phyloP scores from a whole-genome alignment of 192 early-diverging fungal species.

The Backusella luteola region DNA sequence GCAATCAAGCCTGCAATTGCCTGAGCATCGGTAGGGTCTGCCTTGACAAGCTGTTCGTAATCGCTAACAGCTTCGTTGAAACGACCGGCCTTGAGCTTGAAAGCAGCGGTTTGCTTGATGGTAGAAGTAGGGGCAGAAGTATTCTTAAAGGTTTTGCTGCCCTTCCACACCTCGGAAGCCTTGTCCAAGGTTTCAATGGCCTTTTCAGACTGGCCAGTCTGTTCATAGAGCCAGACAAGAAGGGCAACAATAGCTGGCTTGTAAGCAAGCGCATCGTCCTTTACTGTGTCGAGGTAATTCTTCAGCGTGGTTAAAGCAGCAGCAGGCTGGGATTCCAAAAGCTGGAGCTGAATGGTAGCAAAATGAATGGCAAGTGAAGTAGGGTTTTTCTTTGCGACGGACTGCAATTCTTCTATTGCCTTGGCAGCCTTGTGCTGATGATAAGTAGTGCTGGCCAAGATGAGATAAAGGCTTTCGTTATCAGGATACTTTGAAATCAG shows the following conservation, averaged over 20 bases:
- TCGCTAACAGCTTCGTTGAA: constrained; percentile 64
- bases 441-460: constrained; percentile 53
- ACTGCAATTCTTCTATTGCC: constrained; percentile 55
- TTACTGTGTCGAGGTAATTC: constrained; percentile 37
- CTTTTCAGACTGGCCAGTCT: constrained; percentile 57
- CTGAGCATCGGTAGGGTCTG: constrained; percentile 61
- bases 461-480: constrained; percentile 56
- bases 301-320: constrained; percentile 51
- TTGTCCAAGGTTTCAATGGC: constrained; percentile 56
- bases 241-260: constrained; percentile 67
- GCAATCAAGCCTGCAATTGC: constrained; percentile 66
- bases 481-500: constrained; percentile 59
- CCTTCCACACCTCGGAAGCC: constrained; percentile 60
- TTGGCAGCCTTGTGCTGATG: constrained; percentile 57
- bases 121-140: constrained; percentile 31
- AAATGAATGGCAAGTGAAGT: constrained; percentile 56
- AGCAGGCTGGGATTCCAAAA: constrained; percentile 45
- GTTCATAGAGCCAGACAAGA: constrained; percentile 69
- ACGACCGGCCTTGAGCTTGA: constrained; percentile 60
- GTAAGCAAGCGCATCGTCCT: constrained; percentile 37
- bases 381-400: constrained; percentile 37
- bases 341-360: constrained; percentile 59
- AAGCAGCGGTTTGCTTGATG: constrained; percentile 64
- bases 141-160: constrained; percentile 19
- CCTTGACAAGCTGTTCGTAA: constrained; percentile 67